Percentiles rank a stretch among this genome's conserved stretches.
Conservation (phyloP, 768 basidiomycete species). For the Saitozyma sp. region DNA sequence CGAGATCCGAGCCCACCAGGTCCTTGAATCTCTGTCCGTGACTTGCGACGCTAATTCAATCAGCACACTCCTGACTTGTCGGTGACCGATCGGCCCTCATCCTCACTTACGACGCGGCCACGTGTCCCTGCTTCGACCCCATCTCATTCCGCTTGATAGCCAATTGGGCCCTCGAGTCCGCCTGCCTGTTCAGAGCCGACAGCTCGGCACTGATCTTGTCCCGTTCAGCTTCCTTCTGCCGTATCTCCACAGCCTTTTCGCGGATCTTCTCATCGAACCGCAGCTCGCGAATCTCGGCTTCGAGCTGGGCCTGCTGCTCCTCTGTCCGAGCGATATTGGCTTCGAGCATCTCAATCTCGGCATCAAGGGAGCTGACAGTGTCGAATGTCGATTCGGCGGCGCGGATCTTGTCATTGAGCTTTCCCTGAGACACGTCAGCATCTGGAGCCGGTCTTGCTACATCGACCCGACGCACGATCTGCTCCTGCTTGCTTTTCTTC, state of each 20-base stretch:
- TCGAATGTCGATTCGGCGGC: slow-evolving; percentile 48
- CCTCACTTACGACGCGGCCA: slow-evolving; percentile 64
- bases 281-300: slow-evolving; percentile 42
- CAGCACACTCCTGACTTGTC: background rate
- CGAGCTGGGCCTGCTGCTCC: slow-evolving; percentile 25
- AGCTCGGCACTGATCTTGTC: slow-evolving; percentile 73
- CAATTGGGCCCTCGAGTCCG: slow-evolving; percentile 75
- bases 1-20: slow-evolving; percentile 64
- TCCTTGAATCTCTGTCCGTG: slow-evolving; percentile 66
- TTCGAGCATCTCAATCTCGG: slow-evolving; percentile 60
- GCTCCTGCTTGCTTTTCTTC: slow-evolving; percentile 47
- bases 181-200: slow-evolving; percentile 69
- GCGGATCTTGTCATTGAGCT: slow-evolving; percentile 47
- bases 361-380: slow-evolving; percentile 46
- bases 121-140: slow-evolving; percentile 65
- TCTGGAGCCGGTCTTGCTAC: background rate
- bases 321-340: slow-evolving; percentile 32
- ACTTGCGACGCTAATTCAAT: slow-evolving; percentile 61
- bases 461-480: slow-evolving; percentile 44
- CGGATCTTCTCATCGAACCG: slow-evolving; percentile 47
- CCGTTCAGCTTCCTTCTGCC: slow-evolving; percentile 66
- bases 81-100: slow-evolving; percentile 7
- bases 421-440: slow-evolving; percentile 22
- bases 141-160: slow-evolving; percentile 71
- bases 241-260: slow-evolving; percentile 51